Evolutionary conservation across 495 filamentous ascomycete species (phyloP).

Genomic region (Aspergillus biplanus): DNA sequence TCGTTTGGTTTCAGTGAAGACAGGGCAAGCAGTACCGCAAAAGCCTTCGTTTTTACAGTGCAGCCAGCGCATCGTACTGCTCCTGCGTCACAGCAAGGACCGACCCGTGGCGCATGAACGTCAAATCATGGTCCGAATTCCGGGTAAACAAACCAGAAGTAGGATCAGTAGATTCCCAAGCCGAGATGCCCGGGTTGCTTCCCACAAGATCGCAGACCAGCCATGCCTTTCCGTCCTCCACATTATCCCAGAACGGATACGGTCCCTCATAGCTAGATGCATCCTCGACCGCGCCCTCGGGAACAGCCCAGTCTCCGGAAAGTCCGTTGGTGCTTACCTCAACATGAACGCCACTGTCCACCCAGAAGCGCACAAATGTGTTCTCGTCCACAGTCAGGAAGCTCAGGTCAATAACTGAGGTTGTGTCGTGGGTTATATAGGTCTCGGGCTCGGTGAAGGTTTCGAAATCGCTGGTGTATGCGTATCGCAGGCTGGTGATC

Average conservation of each 20-base stretch:
- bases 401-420: constrained; percentile 21
- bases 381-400: constrained; percentile 9
- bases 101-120: constrained; percentile 24
- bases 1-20: too few relatives aligned
- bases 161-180: constrained; percentile 18
- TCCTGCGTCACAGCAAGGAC: constrained; percentile 17
- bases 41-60: too few relatives aligned
- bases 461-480: constrained; percentile 24
- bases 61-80: constrained; percentile 19
- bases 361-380: constrained; percentile 20
- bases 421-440: constrained; percentile 12
- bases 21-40: too few relatives aligned
- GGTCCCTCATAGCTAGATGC: constrained; percentile 21
- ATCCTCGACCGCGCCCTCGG: constrained; percentile 10
- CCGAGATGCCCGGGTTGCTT: constrained; percentile 16
- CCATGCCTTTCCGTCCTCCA: constrained; percentile 17
- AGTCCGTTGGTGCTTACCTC: constrained; percentile 25
- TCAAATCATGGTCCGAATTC: constrained; percentile 19
- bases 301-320: constrained; percentile 19
- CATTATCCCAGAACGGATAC: constrained; percentile 25
- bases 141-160: constrained; percentile 11
- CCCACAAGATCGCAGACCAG: constrained; percentile 20
- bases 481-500: constrained; percentile 21
- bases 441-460: constrained; percentile 21
- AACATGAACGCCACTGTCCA: constrained; percentile 14